Conservation (phyloP, 2,329 filamentous ascomycete genomes). For the Penicillium brevicompactum region DNA sequence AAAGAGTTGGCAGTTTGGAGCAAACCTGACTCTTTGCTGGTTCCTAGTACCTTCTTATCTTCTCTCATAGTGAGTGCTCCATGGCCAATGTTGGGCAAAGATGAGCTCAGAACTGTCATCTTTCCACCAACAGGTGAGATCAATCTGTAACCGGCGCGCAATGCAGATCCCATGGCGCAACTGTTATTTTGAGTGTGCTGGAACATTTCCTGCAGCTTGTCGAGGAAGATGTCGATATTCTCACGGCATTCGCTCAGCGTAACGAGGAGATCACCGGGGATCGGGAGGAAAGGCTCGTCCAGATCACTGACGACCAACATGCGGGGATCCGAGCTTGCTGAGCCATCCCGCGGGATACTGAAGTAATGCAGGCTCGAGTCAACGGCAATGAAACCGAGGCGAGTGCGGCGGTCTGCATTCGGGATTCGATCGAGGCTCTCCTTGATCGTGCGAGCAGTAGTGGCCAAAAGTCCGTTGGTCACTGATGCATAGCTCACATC, state of each 20-base stretch:
- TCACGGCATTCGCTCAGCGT: conserved; percentile 84
- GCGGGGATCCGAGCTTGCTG: conserved; percentile 79
- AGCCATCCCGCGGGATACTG: conserved; percentile 83
- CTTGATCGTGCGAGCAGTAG: conserved; percentile 87
- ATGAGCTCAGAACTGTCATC: conserved; percentile 86
- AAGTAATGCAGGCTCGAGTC: conserved; percentile 97
- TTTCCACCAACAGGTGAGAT: conserved; percentile 94
- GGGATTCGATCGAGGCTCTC: conserved; percentile 96
- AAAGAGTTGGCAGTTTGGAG: conserved; percentile 93
- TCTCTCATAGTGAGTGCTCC: conserved; percentile 92
- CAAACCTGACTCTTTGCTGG: conserved; percentile 83
- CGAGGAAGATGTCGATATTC: conserved; percentile 88
- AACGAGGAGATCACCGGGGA: conserved; percentile 87
- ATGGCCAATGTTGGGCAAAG: conserved; percentile 83
- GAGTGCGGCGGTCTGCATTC: conserved; percentile 91
- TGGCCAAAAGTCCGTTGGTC: conserved; percentile 86
- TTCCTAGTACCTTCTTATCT: conserved; percentile 93
- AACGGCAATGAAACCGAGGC: conserved; percentile 91
- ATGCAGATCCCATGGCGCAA: conserved; percentile 92
- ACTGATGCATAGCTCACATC: conserved; percentile 92
- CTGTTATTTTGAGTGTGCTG: conserved; percentile 85
- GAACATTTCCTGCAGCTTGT: conserved; percentile 94
- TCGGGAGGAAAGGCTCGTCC: conserved; percentile 94
- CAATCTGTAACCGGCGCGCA: conserved; percentile 91
- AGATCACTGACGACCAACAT: conserved; percentile 95